Evolutionary conservation across 2,329 filamentous ascomycete genomes (phyloP).

Genomic region (Fusarium buxicola): DNA sequence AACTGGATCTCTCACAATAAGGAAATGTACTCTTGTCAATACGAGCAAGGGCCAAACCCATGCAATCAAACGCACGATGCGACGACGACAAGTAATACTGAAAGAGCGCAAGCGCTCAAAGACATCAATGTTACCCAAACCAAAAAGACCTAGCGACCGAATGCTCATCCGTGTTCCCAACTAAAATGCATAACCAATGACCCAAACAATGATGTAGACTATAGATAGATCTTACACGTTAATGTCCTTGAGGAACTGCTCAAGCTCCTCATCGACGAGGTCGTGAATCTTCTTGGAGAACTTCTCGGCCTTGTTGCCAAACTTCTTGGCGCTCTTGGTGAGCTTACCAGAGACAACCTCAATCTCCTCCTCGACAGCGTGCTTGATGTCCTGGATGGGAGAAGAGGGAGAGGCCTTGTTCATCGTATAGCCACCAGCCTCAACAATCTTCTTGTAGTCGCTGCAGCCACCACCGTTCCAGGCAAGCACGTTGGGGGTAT

Average conservation of each 20-base stretch:
- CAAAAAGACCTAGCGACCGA: slow-evolving; percentile 37
- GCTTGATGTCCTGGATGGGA: slow-evolving; percentile 69
- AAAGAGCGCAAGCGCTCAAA: slow-evolving; percentile 31
- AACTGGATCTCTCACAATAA: slow-evolving; percentile 16
- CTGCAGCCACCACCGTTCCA: slow-evolving; percentile 97
- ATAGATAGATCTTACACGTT: slow-evolving; percentile 49
- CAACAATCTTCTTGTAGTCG: slow-evolving; percentile 89
- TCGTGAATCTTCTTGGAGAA: slow-evolving; percentile 72
- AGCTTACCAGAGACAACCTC: slow-evolving; percentile 67
- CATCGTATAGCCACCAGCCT: slow-evolving; percentile 76
- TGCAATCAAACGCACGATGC: slow-evolving; percentile 27
- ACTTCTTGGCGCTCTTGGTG: slow-evolving; percentile 63
- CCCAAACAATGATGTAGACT: slow-evolving; percentile 38
- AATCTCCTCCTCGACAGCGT: slow-evolving; percentile 71
- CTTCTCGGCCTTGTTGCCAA: slow-evolving; percentile 69
- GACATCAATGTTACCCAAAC: slow-evolving; percentile 47
- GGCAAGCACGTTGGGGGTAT: slow-evolving; percentile 94
- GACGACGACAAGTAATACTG: slow-evolving; percentile 36
- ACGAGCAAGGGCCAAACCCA: slow-evolving; percentile 22
- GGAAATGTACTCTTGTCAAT: slow-evolving; percentile 37
- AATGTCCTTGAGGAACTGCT: slow-evolving; percentile 69
- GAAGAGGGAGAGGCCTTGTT: slow-evolving; percentile 56
- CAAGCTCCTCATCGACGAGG: slow-evolving; percentile 70
- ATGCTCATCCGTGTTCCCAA: slow-evolving; percentile 41
- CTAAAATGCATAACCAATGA: slow-evolving; percentile 44